A percentile compares a stretch with the other conserved stretches of the same genome.
Conservation (phyloP, 305 asterid genomes). For the Fraxinus sp. region DNA sequence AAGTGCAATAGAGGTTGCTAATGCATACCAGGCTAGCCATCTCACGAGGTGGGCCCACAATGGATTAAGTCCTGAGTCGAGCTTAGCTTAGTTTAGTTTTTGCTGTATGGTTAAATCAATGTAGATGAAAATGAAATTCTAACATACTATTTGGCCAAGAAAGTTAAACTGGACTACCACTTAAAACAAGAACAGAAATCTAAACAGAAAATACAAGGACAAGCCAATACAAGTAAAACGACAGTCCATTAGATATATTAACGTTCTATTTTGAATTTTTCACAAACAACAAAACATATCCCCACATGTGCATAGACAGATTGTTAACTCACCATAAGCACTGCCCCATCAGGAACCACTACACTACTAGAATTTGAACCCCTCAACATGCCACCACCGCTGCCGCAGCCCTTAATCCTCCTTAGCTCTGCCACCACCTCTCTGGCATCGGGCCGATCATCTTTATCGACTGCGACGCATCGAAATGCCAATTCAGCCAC, state of each 20-base stretch:
- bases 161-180: neutral
- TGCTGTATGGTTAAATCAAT: neutral
- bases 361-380: conserved; percentile 56
- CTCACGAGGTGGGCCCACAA: neutral
- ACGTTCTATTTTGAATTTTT: conserved; percentile 22
- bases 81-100: neutral
- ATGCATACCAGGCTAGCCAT: neutral
- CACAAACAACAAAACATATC: conserved; percentile 20
- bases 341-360: conserved; percentile 68
- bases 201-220: neutral
- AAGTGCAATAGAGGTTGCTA: neutral
- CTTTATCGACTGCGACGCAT: conserved; percentile 79
- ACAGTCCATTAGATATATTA: conserved; percentile 7
- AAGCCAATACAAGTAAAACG: neutral
- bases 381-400: conserved; percentile 40
- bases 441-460: conserved; percentile 77
- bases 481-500: conserved; percentile 86
- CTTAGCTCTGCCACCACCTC: conserved; percentile 74
- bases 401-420: conserved; percentile 52
- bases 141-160: neutral
- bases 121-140: neutral
- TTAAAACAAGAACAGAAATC: neutral
- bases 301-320: conserved; percentile 23
- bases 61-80: neutral
- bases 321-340: conserved; percentile 32